Conservation (phyloP, 176 grass and related monocot genomes). For the Oryza meyeriana region DNA sequence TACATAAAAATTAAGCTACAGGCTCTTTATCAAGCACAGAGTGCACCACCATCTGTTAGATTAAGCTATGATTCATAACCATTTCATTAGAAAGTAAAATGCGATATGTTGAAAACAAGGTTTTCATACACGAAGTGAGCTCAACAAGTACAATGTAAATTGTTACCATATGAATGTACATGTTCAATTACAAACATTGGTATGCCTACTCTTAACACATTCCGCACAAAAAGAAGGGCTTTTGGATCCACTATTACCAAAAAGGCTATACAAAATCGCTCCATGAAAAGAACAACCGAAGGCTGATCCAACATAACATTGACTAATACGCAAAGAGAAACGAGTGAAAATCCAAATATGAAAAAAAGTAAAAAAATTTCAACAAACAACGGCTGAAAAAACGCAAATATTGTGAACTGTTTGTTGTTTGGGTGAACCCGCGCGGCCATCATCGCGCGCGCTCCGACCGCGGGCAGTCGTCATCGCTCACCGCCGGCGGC, state of each 20-base stretch:
- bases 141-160: not conserved
- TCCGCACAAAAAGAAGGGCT: not conserved
- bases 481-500: constrained; percentile 25
- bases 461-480: constrained; percentile 54
- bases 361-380: not conserved
- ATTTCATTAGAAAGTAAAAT: not conserved
- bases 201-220: not conserved
- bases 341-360: not conserved
- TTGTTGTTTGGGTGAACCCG: constrained; percentile 32
- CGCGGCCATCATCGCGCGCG: constrained; percentile 45
- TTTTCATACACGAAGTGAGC: not conserved
- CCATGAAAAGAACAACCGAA: not conserved
- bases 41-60: not conserved
- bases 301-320: not conserved
- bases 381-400: not conserved
- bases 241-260: not conserved
- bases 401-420: not conserved
- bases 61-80: not conserved
- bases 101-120: not conserved
- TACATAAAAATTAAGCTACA: not conserved
- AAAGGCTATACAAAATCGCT: not conserved
- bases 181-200: not conserved
- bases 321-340: not conserved
- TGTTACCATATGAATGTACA: not conserved
- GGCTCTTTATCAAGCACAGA: not conserved